Evolutionary conservation across 495 filamentous ascomycete species (phyloP), one percentile per base, ranked within the genome.

Genomic region (Cercophora newfieldiana): DNA sequence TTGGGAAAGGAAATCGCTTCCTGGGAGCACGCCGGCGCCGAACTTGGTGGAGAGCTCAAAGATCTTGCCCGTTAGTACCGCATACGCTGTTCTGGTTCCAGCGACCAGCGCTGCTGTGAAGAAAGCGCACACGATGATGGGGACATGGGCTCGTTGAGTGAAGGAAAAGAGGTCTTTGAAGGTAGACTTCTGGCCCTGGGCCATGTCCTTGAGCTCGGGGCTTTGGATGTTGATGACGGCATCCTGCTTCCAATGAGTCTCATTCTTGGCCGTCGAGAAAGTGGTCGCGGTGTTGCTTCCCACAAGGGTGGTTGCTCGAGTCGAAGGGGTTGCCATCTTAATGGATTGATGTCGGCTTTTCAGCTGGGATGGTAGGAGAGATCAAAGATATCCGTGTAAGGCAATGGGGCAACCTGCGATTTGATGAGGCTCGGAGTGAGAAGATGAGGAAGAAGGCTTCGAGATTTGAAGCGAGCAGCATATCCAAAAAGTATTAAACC

Each of bases 41-140:
- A 86, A 95, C 2, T 79, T 73, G 1, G 90, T 82, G 59, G 96
- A 89, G 5, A 82, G 75, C 18, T 90, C 83, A 68, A 99, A 97
- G 48, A 94, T 81, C 50, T 84, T 81, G 18, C 95, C 94, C 12
- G 94, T 81, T 1, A 97, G 73, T 4, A 94, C 79, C 2, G 94
- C 87, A 50, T 90, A 81, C 1, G 80, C 79, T 1, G 93, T 89
- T 44, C 85, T 82, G 24, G 87, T 74, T 21, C 87, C 77, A 5
- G 90, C 90, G 12, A 89, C 83, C 22, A 87, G 63, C 4, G 90
- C 55, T 1, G 91, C 84, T 44, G 87, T 77, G 19, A 84, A 7
- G 30, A 89, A 55, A 12, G 87, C 68, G 33, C 78, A 66, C 2
- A 48, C 29, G 1, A 93, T 77, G 6, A 83, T 68, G 7, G 79